A percentile compares a stretch with the other conserved stretches of the same genome.
Evolutionary conservation across 2,329 filamentous ascomycete genomes (phyloP).

Genomic region (Ceratocystis ficicola): DNA sequence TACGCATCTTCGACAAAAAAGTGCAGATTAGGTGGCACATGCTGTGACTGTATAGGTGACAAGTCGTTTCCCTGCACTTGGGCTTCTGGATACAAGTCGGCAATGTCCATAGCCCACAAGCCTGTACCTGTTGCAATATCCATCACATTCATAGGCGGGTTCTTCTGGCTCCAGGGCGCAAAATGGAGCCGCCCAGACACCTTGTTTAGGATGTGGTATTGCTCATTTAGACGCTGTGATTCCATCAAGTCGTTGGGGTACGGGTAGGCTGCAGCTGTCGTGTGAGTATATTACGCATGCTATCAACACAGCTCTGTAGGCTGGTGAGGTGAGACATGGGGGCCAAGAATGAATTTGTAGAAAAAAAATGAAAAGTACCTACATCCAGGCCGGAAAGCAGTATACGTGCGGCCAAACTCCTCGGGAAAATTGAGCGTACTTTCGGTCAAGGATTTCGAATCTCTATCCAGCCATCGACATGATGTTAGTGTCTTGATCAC

Average conservation of each 20-base stretch:
- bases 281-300: background rate
- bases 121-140: conserved; percentile 38
- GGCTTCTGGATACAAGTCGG: conserved; percentile 46
- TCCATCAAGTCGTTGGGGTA: conserved; percentile 37
- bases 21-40: conserved; percentile 59
- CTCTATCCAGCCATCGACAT: conserved; percentile 16
- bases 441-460: conserved; percentile 32
- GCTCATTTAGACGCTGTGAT: conserved; percentile 33
- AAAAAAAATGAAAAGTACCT: conserved; percentile 24
- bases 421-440: conserved; percentile 34
- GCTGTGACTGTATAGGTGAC: conserved; percentile 52
- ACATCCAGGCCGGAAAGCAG: conserved; percentile 39
- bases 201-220: conserved; percentile 31
- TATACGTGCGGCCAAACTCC: conserved; percentile 37
- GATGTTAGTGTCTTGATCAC: background rate
- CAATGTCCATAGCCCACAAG: conserved; percentile 57
- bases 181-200: conserved; percentile 34
- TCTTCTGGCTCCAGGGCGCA: conserved; percentile 31
- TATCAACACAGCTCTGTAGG: background rate
- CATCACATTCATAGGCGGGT: conserved; percentile 31
- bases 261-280: conserved; percentile 31
- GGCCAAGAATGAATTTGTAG: background rate
- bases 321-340: background rate
- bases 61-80: conserved; percentile 53
- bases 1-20: conserved; percentile 58